Conservation (phyloP, 2,329 filamentous ascomycete species). For the Fusarium pseudograminearum region DNA sequence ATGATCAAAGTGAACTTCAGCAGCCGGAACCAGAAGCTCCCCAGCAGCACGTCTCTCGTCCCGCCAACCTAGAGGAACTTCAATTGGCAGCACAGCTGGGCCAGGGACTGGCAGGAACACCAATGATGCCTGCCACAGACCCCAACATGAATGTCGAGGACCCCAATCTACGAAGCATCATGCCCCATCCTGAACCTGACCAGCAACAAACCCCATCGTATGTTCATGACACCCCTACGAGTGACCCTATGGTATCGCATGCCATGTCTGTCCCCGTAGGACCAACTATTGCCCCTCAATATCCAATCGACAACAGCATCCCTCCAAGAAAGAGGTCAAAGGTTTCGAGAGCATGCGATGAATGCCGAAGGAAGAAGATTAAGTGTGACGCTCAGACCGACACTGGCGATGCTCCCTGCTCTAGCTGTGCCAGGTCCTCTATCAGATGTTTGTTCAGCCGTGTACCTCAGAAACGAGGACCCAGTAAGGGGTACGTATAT, state of each 20-base stretch:
- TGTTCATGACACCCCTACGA: constrained; percentile 53
- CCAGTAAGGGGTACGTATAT: constrained; percentile 80
- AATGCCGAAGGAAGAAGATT: constrained; percentile 90
- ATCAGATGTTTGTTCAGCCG: constrained; percentile 86
- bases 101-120: constrained; percentile 62
- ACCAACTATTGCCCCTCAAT: constrained; percentile 54
- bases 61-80: constrained; percentile 66
- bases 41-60: constrained; percentile 57
- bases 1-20: constrained; percentile 49
- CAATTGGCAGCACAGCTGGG: constrained; percentile 70
- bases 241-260: constrained; percentile 55
- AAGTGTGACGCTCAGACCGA: constrained; percentile 87
- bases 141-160: constrained; percentile 60
- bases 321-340: constrained; percentile 83
- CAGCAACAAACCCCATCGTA: constrained; percentile 54
- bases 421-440: constrained; percentile 82
- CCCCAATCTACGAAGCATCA: constrained; percentile 57
- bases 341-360: constrained; percentile 89
- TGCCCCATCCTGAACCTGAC: constrained; percentile 57
- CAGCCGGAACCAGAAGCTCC: constrained; percentile 53
- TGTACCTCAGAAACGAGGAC: constrained; percentile 87
- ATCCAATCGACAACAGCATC: constrained; percentile 66
- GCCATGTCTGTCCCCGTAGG: constrained; percentile 53
- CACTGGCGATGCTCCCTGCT: constrained; percentile 78
- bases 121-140: constrained; percentile 63